Evolutionary conservation across 2,329 filamentous ascomycete genomes (phyloP), one percentile per base, ranked within the genome.

Genomic region (Colletotrichum lindemuthianum): DNA sequence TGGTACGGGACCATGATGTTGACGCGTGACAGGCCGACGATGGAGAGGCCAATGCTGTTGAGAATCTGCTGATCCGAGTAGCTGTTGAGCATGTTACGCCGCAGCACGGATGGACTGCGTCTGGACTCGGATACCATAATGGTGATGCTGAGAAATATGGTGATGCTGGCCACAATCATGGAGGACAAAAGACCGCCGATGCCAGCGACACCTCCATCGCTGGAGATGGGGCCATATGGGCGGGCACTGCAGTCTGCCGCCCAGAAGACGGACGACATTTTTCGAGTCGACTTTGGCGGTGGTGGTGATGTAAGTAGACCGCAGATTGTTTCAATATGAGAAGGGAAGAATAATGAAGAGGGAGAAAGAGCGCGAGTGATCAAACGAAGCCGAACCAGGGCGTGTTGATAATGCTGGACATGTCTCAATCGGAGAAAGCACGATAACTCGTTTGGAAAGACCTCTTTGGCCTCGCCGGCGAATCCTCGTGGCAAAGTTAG

Each of bases 31-130:
- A 91, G 81, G 0, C 85, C 89, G 32, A 91, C 81, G 60, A 80
- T 81, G 72, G 91, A 88, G 60, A 91, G 86, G n/a, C 86, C 88
- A 72, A 91, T 90, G 44, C 89, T 88, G 15, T 87, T 88, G 59
- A 91, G 78, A 73, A 91, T 87, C 74, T 91, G 88, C 72, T 90
- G 88, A 75, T 91, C 88, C 15, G 84, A 87, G 76, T 90, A 87
- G 66, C 86, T 83, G 71, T 84, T 86, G 52, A 91, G 84, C 2
- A 91, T 80, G 72, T 90, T 90, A 55, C 88, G 86, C 16, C 82
- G 79, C 54, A 90, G 84, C 47, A 81, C 80, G 16, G 84, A 84
- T 10, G 79, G 78, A 57, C 78, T 80, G 60, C 77, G 78, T 36
- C 79, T 76, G 16, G 81, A 73, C 66, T 88, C 85, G 60, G 84